These are phyloP conservation scores for Cladorrhinum sp. DNA, from an alignment of 2,329 filamentous ascomycete species.

Conservation along the genomic window DNA sequence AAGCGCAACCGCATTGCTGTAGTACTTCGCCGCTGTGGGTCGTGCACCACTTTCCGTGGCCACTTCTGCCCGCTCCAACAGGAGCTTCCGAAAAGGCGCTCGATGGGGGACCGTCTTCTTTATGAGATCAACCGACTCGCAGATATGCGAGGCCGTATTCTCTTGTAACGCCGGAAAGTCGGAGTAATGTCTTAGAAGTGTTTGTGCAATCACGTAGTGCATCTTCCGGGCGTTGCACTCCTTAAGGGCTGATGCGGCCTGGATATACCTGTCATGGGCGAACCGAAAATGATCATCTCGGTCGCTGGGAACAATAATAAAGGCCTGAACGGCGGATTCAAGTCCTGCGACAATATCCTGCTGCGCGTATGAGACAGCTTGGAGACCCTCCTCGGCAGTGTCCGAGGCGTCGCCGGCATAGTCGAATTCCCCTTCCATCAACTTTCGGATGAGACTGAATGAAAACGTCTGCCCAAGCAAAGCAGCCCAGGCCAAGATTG, in stretches of 20 bases:
- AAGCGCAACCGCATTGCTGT: constrained; percentile 70
- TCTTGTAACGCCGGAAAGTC: constrained; percentile 64
- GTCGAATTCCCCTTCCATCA: constrained; percentile 73
- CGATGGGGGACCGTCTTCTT: constrained; percentile 60
- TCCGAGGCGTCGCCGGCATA: constrained; percentile 46
- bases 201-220: constrained; percentile 86
- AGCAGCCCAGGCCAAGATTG: constrained; percentile 82
- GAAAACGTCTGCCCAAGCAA: constrained; percentile 80
- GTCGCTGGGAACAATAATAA: constrained; percentile 76
- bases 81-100: constrained; percentile 66
- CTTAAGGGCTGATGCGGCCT: constrained; percentile 67
- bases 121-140: constrained; percentile 72
- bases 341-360: constrained; percentile 71
- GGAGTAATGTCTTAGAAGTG: constrained; percentile 68
- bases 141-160: constrained; percentile 76
- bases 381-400: constrained; percentile 27
- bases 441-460: constrained; percentile 72
- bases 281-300: constrained; percentile 86
- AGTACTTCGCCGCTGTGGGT: constrained; percentile 79
- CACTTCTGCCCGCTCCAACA: constrained; percentile 74
- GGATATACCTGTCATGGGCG: constrained; percentile 81
- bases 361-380: constrained; percentile 55
- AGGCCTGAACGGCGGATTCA: constrained; percentile 76
- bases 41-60: constrained; percentile 80
- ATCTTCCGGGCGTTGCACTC: constrained; percentile 72